Evolutionary conservation across 768 basidiomycete genomes (phyloP), one percentile per base, ranked within the genome.

Genomic region (Phylloporus sp.): DNA sequence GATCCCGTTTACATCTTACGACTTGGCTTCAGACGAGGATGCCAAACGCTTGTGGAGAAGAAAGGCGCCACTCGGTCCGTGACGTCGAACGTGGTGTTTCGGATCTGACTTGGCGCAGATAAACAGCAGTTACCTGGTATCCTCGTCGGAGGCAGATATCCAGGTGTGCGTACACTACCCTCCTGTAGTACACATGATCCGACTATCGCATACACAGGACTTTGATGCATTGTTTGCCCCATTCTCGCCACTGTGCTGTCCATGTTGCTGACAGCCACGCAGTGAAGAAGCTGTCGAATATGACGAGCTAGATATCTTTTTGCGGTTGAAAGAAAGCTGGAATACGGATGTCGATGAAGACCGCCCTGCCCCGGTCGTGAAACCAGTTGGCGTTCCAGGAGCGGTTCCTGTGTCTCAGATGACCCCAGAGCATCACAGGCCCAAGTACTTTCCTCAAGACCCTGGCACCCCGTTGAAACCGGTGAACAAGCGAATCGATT

Each of bases 231-330:
- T 91, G 88, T 91, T 60, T 65, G 86, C 62, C 54, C 32, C 32
- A 54, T 29, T 32, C 27, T 45, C 36, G 9, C 42, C 47, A n/a
- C n/a, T n/a, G 10, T 22, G 15, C 34, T 13, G 36, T 44, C 48
- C 36, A 47, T 27, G 44, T 23, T 31, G 42, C 57, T 53, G 44
- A 48, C 35, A 39, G n/a, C 34, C 41, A 40, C 27, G 23, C 55
- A 91, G 89, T 56, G 91, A 92, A 72, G 87, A 88, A 59, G 89
- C 91, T 8, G 91, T 91, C 28, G 91, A 93, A 69, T 82, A 78
- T 61, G 80, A 73, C 53, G 86, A 88, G 56, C 80, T 92, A 22
- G 80, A 84, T 27, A 70, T 60, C 1, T 92, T 89, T 70, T 72
- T 93, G 28, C 80, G 86, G 13, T 76, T 85, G 20, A 85, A 86